These are phyloP conservation scores for Begonia peltatifolia DNA, from an alignment of 306 rosid species.

Conservation along the genomic window DNA sequence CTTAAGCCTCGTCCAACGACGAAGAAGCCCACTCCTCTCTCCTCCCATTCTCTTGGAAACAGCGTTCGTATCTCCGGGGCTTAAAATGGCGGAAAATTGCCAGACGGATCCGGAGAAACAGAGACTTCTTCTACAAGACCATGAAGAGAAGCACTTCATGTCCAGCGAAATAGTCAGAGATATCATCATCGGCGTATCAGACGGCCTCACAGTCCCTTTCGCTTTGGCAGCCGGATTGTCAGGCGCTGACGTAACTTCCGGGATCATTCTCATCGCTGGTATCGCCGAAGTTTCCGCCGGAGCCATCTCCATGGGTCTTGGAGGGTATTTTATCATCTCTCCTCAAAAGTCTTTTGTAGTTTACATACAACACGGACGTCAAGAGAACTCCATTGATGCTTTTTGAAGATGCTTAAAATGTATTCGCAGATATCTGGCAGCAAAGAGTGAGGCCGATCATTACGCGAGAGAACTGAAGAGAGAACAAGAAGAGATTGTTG, in stretches of 20 bases:
- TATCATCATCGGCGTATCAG: slow-evolving; percentile 35
- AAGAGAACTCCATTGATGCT: too few species aligned
- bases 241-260: slow-evolving; percentile 31
- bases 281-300: slow-evolving; percentile 43
- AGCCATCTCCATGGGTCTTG: slow-evolving; percentile 45
- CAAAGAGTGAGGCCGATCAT: slow-evolving; percentile 84
- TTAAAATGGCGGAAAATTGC: slow-evolving; percentile 8
- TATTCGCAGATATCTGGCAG: slow-evolving; percentile 62
- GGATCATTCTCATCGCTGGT: slow-evolving; percentile 34
- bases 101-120: slow-evolving; percentile 29
- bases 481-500: slow-evolving; percentile 68
- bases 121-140: slow-evolving; percentile 20
- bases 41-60: too few species aligned
- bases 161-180: slow-evolving; percentile 38
- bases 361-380: too few species aligned
- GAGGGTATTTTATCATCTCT: slow-evolving; percentile 36
- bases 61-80: too few species aligned
- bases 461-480: slow-evolving; percentile 56
- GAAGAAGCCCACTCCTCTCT: too few species aligned
- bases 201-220: slow-evolving; percentile 40
- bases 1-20: too few species aligned
- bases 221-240: slow-evolving; percentile 37
- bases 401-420: too few species aligned
- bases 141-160: slow-evolving; percentile 43
- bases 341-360: too few species aligned